Percentiles rank a stretch among this genome's conserved stretches.
phyloP scores from a whole-genome alignment of 305 asterid genomes.

The Petunia hybrid region DNA sequence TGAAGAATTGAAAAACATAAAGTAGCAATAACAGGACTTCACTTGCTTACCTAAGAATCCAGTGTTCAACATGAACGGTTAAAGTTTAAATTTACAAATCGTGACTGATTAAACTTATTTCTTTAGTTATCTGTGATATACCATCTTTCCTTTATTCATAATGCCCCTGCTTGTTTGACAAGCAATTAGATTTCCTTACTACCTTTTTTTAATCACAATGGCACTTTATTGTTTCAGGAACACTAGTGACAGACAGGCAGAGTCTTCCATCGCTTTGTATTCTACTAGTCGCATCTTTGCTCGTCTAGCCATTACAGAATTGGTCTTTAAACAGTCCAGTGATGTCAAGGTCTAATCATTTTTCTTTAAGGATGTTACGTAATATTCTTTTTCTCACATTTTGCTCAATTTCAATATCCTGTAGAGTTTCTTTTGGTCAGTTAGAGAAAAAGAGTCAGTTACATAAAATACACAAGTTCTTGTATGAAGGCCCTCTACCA shows the following conservation, averaged over 20 bases:
- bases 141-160: constrained; percentile 1
- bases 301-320: not conserved
- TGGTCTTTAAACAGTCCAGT: constrained; percentile 20
- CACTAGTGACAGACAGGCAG: not conserved
- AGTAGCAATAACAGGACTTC: not conserved
- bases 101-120: not conserved
- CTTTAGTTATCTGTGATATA: not conserved
- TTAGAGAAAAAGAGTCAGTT: constrained; percentile 10
- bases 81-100: not conserved
- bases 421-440: not conserved
- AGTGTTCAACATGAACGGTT: constrained; percentile 15
- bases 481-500: not conserved
- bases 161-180: not conserved
- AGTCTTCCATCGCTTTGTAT: not conserved
- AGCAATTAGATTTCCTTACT: not conserved
- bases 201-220: not conserved
- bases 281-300: not conserved
- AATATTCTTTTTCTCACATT: not conserved
- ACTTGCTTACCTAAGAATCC: constrained; percentile 5
- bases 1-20: not conserved
- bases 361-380: not conserved
- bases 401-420: constrained; percentile 12
- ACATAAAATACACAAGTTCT: not conserved
- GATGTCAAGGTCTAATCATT: not conserved
- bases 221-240: not conserved